A percentile compares a stretch with the other conserved stretches of the same genome.
phyloP scores from a whole-genome alignment of 768 basidiomycete genomes.

The Termitomyces sp. region DNA sequence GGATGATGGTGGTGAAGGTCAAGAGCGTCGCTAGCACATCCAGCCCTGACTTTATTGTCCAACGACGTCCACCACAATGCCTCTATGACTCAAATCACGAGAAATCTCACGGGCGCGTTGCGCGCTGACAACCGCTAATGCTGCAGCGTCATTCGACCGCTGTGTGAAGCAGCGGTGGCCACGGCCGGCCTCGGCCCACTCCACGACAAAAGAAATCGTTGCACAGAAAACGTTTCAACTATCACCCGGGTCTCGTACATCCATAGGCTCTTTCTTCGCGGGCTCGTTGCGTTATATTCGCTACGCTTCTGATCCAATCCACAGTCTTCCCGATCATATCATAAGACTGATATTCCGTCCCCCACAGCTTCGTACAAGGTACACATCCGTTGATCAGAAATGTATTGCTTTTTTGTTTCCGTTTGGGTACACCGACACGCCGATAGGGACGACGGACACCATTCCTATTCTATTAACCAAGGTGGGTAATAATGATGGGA shows the following conservation, averaged over 20 bases:
- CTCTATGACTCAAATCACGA: constrained; percentile 22
- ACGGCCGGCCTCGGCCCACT: neutral
- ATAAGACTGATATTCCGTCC: neutral
- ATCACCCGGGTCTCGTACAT: no score
- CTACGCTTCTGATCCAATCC: neutral
- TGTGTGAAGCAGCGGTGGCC: neutral
- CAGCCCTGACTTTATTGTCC: constrained; percentile 12
- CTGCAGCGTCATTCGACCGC: neutral
- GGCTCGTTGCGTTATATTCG: neutral
- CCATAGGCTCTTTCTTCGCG: neutral
- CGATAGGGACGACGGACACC: no score
- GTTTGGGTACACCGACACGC: neutral
- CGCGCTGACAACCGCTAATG: no score
- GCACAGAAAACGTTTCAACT: no score
- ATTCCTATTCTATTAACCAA: neutral
- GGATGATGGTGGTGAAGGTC: constrained; percentile 7
- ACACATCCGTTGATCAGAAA: neutral
- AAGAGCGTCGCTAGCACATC: neutral
- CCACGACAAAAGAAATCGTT: neutral
- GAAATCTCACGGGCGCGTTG: constrained; percentile 7
- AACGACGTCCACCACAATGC: constrained; percentile 10
- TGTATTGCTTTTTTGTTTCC: neutral
- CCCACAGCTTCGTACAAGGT: neutral
- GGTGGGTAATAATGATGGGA: neutral
- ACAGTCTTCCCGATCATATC: neutral